These are phyloP conservation scores for Starmerella bombicola DNA, from an alignment of 805 yeast species.

Conservation along the genomic window DNA sequence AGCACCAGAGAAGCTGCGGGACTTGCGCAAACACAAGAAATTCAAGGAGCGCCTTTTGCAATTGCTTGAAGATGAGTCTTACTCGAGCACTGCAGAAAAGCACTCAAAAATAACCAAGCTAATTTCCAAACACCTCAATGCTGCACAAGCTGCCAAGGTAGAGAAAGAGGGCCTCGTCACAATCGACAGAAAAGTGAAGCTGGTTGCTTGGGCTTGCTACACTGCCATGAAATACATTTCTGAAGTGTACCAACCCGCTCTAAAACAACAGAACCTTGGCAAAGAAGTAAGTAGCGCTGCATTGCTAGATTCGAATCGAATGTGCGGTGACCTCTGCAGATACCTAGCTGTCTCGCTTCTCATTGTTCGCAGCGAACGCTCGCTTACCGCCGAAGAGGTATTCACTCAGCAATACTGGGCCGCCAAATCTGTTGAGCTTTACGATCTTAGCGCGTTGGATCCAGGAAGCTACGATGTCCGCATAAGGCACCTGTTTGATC, in stretches of 20 bases:
- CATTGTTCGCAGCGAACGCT: constrained; percentile 2
- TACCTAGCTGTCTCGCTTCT: neutral
- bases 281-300: neutral
- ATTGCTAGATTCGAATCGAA: neutral
- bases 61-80: neutral
- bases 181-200: constrained; percentile 2
- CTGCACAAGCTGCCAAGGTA: neutral
- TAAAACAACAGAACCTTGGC: neutral
- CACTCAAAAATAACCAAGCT: constrained; percentile 1
- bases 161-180: neutral
- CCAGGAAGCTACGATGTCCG: constrained; percentile 1
- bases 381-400: neutral
- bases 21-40: neutral
- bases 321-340: constrained; percentile 1
- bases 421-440: neutral
- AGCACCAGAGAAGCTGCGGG: neutral
- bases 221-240: neutral
- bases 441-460: neutral
- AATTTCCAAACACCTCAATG: neutral
- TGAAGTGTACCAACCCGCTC: neutral
- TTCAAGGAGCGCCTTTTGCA: neutral
- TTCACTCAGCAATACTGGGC: neutral
- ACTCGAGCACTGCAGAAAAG: neutral
- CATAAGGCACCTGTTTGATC: neutral
- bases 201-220: constrained; percentile 1